phyloP scores from a whole-genome alignment of 768 basidiomycete species.

The Cystoderma amianthinum region DNA sequence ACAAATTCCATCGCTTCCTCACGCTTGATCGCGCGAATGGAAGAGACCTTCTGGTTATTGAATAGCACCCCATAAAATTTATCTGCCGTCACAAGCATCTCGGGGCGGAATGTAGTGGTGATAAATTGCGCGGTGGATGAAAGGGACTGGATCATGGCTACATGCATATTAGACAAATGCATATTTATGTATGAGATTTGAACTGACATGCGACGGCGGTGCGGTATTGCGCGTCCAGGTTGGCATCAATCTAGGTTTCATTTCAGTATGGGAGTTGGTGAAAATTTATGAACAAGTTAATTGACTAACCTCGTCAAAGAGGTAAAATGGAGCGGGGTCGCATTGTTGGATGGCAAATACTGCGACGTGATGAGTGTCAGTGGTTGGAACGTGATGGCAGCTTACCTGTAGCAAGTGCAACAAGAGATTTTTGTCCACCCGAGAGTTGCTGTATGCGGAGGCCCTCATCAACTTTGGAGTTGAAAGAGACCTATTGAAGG shows the following conservation, averaged over 20 bases:
- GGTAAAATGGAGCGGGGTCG: constrained; percentile 97
- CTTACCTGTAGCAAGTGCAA: constrained; percentile 86
- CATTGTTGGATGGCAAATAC: constrained; percentile 99
- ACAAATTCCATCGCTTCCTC: constrained; percentile 95
- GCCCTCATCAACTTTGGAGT: constrained; percentile 96
- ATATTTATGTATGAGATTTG: neutral
- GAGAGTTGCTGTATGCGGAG: constrained; percentile 94
- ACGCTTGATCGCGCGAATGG: constrained; percentile 77
- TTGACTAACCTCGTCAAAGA: constrained; percentile 83
- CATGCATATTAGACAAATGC: neutral
- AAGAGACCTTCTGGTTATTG: constrained; percentile 92
- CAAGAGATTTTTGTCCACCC: constrained; percentile 95
- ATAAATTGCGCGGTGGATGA: constrained; percentile 90
- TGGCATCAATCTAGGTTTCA: constrained; percentile 78
- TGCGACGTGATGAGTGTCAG: constrained; percentile 20
- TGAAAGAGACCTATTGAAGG: constrained; percentile 81
- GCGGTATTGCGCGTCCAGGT: constrained; percentile 94
- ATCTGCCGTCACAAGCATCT: constrained; percentile 93
- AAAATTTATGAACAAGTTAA: neutral
- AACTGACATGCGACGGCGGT: constrained; percentile 89
- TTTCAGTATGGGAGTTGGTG: constrained; percentile 1
- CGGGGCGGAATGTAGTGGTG: constrained; percentile 96
- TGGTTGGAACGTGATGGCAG: neutral
- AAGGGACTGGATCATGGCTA: constrained; percentile 92
- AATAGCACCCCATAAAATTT: constrained; percentile 97